These are phyloP conservation scores for Phellopilus nigrolimitatus DNA, from an alignment of 1,284 basidiomycete species.

Conservation along the genomic window DNA sequence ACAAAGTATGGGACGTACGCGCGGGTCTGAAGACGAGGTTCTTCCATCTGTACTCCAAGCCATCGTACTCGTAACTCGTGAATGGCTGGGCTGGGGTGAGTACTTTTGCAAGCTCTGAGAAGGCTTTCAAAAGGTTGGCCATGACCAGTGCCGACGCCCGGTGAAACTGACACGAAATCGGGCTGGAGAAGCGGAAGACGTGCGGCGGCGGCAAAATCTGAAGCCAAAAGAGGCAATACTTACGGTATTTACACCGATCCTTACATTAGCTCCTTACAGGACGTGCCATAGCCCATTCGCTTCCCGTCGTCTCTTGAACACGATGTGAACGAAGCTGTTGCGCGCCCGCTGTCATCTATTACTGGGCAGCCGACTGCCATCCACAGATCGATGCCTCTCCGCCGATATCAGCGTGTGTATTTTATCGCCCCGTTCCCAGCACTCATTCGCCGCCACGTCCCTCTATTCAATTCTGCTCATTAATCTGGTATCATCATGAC, in stretches of 20 bases:
- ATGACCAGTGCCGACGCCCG: neutral
- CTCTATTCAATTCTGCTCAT: neutral
- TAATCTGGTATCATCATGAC: neutral
- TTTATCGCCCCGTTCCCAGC: no score
- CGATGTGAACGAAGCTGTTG: no score
- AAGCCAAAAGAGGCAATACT: neutral
- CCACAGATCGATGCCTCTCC: no score
- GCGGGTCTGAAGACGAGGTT: slow-evolving; percentile 77
- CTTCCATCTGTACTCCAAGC: slow-evolving; percentile 68
- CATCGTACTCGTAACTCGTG: slow-evolving; percentile 45
- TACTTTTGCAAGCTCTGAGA: slow-evolving; percentile 39
- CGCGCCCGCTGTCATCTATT: no score
- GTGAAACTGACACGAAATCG: no score
- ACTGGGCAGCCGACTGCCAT: no score
- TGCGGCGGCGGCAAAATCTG: neutral
- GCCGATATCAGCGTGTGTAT: no score
- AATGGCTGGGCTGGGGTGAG: slow-evolving; percentile 46
- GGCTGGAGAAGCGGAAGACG: no score
- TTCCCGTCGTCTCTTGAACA: neutral
- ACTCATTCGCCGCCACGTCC: neutral
- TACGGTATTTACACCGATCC: no score
- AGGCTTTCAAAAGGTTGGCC: slow-evolving; percentile 19
- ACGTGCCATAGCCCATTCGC: neutral
- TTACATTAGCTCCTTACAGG: no score
- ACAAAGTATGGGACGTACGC: slow-evolving; percentile 37